These are phyloP conservation scores for Lodderomyces theae DNA, from an alignment of 1,139 yeast species.

Conservation along the genomic window DNA sequence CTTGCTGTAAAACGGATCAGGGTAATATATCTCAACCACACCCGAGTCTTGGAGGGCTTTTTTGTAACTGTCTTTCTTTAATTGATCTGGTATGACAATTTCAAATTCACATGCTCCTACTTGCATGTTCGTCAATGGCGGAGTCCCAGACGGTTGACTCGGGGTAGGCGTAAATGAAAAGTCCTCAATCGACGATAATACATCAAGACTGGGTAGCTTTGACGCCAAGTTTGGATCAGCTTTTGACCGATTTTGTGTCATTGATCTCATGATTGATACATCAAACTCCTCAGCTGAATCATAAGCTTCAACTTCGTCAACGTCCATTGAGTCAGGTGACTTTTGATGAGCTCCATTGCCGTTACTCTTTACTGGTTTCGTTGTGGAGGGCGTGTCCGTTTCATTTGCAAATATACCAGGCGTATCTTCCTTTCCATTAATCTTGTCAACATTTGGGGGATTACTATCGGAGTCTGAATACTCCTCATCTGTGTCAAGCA, in stretches of 20 bases:
- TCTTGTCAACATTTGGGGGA: background rate
- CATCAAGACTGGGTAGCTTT: conserved; percentile 6
- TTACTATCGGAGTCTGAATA: conserved; percentile 7
- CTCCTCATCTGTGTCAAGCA: conserved; percentile 4
- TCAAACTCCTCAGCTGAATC: conserved; percentile 15
- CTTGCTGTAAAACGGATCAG: conserved; percentile 62
- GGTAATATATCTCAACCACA: conserved; percentile 50
- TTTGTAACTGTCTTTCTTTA: conserved; percentile 23
- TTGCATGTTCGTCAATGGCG: conserved; percentile 6
- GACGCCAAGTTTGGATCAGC: conserved; percentile 1
- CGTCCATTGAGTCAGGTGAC: conserved; percentile 13
- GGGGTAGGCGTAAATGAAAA: conserved; percentile 13
- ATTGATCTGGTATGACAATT: conserved; percentile 18
- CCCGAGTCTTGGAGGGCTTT: conserved; percentile 44
- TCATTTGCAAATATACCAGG: conserved; percentile 3
- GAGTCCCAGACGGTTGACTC: background rate
- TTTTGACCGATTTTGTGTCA: conserved; percentile 14
- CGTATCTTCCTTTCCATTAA: conserved; percentile 1
- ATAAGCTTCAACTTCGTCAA: conserved; percentile 11
- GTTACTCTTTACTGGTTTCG: background rate
- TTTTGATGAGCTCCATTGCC: too few species aligned
- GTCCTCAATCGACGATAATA: conserved; percentile 7
- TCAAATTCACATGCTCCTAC: conserved; percentile 18
- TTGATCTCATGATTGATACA: conserved; percentile 13
- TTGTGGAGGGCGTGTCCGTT: background rate